phyloP scores from a whole-genome alignment of 257 asterid species.

The Knoxia roxburghii region DNA sequence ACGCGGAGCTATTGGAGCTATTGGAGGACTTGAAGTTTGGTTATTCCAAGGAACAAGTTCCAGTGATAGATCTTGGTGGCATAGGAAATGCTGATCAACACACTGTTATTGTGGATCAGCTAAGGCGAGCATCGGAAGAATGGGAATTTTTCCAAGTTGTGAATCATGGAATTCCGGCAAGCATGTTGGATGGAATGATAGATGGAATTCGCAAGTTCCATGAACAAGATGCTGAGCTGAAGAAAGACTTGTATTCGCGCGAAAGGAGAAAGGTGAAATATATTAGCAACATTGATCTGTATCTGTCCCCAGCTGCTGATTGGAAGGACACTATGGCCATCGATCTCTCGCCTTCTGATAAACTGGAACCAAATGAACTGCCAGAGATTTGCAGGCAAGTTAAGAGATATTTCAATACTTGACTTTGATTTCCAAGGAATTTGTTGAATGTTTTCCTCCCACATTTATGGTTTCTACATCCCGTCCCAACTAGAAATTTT shows the following conservation, averaged over 20 bases:
- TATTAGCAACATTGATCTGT: slow-evolving; percentile 47
- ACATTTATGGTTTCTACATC: neutral
- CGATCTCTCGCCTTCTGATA: slow-evolving; percentile 11
- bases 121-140: slow-evolving; percentile 39
- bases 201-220: slow-evolving; percentile 46
- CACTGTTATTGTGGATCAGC: slow-evolving; percentile 17
- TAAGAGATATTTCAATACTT: neutral
- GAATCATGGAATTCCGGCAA: slow-evolving; percentile 48
- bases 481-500: neutral
- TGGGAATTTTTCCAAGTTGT: slow-evolving; percentile 58
- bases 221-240: slow-evolving; percentile 45
- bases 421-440: neutral
- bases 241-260: slow-evolving; percentile 31
- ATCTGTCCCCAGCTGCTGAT: slow-evolving; percentile 39
- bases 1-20: slow-evolving; percentile 35
- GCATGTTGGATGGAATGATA: slow-evolving; percentile 46
- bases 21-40: slow-evolving; percentile 20
- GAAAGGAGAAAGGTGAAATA: slow-evolving; percentile 45
- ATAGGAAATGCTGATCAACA: slow-evolving; percentile 14
- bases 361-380: slow-evolving; percentile 38
- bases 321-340: slow-evolving; percentile 69
- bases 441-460: neutral
- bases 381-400: slow-evolving; percentile 58
- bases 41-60: slow-evolving; percentile 26
- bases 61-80: slow-evolving; percentile 39